Evolutionary conservation across 352 stramenopile genomes (phyloP).

Genomic region (Poterioochromonas sp.): DNA sequence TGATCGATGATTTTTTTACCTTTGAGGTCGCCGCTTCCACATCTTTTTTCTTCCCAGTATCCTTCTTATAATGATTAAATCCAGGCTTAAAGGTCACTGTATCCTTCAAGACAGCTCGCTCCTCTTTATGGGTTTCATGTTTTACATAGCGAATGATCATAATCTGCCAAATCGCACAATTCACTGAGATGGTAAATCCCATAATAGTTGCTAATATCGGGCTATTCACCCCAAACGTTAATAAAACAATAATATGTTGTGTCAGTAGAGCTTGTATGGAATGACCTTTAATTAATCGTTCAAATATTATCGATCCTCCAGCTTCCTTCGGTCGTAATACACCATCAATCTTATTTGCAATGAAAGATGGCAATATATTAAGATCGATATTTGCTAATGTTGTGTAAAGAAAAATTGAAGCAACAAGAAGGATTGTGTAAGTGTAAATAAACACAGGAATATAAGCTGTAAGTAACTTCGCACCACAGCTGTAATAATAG

Average conservation of each 20-base stretch:
- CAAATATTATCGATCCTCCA: not conserved
- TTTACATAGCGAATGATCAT: not conserved
- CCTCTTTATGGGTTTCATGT: not conserved
- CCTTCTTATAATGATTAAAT: too few species aligned
- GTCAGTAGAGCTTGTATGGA: not conserved
- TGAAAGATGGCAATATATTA: not conserved
- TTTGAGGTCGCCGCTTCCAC: too few species aligned
- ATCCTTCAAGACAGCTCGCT: not conserved
- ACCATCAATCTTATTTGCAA: not conserved
- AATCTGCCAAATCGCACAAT: not conserved
- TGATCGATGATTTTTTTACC: too few species aligned
- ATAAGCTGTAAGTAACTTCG: not conserved
- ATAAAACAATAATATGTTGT: slow-evolving; percentile 16
- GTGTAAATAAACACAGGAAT: slow-evolving; percentile 15
- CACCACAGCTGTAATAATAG: slow-evolving; percentile 11
- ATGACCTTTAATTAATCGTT: not conserved
- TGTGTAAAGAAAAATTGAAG: not conserved
- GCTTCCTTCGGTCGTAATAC: not conserved
- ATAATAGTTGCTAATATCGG: slow-evolving; percentile 5
- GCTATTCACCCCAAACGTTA: slow-evolving; percentile 3
- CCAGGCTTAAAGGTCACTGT: too few species aligned
- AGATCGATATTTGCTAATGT: not conserved
- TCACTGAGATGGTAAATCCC: not conserved
- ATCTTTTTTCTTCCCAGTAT: not conserved
- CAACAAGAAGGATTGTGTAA: not conserved